Evolutionary conservation across 306 rosid species (phyloP).

Genomic region (Quercus engelmannii): DNA sequence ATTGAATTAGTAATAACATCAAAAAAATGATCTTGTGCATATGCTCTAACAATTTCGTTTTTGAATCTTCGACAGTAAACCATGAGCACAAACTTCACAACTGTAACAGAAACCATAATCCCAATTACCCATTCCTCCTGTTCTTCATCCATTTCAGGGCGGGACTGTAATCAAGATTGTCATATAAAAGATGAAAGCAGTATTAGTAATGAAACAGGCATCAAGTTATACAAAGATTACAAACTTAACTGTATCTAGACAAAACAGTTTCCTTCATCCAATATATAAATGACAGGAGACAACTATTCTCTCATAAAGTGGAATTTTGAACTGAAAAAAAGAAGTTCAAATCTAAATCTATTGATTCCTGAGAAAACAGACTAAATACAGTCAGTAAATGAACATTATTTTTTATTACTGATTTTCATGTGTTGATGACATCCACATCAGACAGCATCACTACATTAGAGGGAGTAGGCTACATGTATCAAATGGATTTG

Average conservation of each 20-base stretch:
- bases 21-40: slow-evolving; percentile 75
- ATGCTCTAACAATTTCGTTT: slow-evolving; percentile 68
- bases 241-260: not conserved
- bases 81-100: slow-evolving; percentile 78
- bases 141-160: slow-evolving; percentile 21
- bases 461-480: not conserved
- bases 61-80: slow-evolving; percentile 63
- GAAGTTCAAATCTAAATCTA: not conserved
- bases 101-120: slow-evolving; percentile 64
- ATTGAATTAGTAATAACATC: slow-evolving; percentile 77
- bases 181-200: not conserved
- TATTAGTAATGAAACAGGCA: not conserved
- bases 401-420: not conserved
- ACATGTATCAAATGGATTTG: not conserved
- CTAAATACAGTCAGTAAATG: not conserved
- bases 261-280: not conserved
- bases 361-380: not conserved
- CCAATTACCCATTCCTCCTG: slow-evolving; percentile 61
- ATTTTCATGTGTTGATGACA: not conserved
- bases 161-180: slow-evolving; percentile 28
- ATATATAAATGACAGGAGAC: not conserved
- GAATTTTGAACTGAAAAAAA: not conserved
- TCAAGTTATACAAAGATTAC: no score
- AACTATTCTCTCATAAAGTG: not conserved
- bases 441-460: not conserved